Percentiles rank a stretch among this genome's conserved stretches.
Evolutionary conservation across 352 stramenopile genomes (phyloP).

Genomic region (Phytophthora crassamura): DNA sequence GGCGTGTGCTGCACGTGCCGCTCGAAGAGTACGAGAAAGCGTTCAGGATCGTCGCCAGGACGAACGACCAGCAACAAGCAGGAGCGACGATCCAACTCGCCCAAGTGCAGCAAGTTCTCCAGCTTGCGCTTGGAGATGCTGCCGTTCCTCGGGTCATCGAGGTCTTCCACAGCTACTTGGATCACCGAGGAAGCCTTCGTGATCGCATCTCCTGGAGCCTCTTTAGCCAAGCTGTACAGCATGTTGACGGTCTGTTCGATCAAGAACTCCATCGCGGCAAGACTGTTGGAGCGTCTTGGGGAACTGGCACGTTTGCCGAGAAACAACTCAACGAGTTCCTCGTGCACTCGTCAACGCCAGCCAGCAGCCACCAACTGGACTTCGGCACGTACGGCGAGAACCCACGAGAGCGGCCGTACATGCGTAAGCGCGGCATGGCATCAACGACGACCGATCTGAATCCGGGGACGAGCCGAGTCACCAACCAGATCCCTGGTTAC

Average conservation of each 20-base stretch:
- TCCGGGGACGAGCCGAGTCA: constrained; percentile 69
- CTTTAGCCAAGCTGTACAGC: constrained; percentile 48
- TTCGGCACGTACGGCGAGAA: constrained; percentile 73
- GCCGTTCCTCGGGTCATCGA: constrained; percentile 41
- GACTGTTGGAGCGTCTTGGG: constrained; percentile 20
- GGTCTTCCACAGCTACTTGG: constrained; percentile 55
- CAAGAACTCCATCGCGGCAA: constrained; percentile 36
- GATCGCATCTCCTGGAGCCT: constrained; percentile 63
- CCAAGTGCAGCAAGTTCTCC: constrained; percentile 57
- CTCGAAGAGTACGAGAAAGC: constrained; percentile 53
- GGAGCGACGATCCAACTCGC: constrained; percentile 48
- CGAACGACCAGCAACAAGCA: constrained; percentile 43
- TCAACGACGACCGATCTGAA: constrained; percentile 81
- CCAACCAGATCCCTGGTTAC: constrained; percentile 86
- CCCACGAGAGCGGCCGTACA: constrained; percentile 68
- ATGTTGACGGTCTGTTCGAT: constrained; percentile 51
- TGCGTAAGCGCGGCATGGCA: constrained; percentile 81
- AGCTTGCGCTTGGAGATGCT: constrained; percentile 45
- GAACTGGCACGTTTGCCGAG: constrained; percentile 24
- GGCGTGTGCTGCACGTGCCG: constrained; percentile 38
- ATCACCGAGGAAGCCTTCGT: constrained; percentile 42
- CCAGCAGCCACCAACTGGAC: constrained; percentile 79
- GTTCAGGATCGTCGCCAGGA: constrained; percentile 45
- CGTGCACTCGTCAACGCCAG: constrained; percentile 63
- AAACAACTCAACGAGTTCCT: constrained; percentile 38